Evolutionary conservation across 495 filamentous ascomycete species (phyloP).

Genomic region (Tuber brumale): DNA sequence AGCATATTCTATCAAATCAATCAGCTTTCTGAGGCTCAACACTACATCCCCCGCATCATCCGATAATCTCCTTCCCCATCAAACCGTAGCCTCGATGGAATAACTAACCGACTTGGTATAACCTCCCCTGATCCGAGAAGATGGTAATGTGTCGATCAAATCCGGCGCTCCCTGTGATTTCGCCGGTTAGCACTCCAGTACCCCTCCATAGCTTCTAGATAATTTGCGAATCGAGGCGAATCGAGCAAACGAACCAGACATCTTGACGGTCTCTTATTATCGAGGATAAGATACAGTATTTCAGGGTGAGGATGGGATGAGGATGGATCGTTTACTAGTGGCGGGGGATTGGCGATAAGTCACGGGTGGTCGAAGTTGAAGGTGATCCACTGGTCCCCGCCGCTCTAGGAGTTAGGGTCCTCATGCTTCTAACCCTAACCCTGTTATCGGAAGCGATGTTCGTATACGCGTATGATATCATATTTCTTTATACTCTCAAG

Average conservation of each 20-base stretch:
- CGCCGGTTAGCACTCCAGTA: conserved; percentile 21
- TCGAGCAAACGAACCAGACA: conserved; percentile 43
- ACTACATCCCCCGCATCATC: conserved; percentile 1
- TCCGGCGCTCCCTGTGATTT: conserved; percentile 72
- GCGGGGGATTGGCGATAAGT: neutral
- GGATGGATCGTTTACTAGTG: neutral
- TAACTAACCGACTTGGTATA: conserved; percentile 97
- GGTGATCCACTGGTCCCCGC: neutral
- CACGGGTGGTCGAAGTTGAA: neutral
- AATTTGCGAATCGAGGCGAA: conserved; percentile 10
- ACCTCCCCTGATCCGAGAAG: conserved; percentile 95
- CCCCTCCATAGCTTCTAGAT: conserved; percentile 30
- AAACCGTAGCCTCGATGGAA: neutral
- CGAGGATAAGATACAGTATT: conserved; percentile 5
- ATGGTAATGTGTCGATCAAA: conserved; percentile 99
- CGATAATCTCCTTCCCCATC: neutral
- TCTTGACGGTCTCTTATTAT: conserved; percentile 35
- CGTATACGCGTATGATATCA: too few relatives aligned
- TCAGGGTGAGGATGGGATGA: neutral
- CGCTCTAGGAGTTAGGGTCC: neutral
- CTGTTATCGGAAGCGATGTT: neutral
- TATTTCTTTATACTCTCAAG: too few relatives aligned
- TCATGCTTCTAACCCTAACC: neutral
- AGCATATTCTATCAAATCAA: conserved; percentile 73
- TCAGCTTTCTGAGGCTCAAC: conserved; percentile 22